phyloP scores from a whole-genome alignment of 2,329 filamentous ascomycete genomes.

The Cryphonectria radicalis region DNA sequence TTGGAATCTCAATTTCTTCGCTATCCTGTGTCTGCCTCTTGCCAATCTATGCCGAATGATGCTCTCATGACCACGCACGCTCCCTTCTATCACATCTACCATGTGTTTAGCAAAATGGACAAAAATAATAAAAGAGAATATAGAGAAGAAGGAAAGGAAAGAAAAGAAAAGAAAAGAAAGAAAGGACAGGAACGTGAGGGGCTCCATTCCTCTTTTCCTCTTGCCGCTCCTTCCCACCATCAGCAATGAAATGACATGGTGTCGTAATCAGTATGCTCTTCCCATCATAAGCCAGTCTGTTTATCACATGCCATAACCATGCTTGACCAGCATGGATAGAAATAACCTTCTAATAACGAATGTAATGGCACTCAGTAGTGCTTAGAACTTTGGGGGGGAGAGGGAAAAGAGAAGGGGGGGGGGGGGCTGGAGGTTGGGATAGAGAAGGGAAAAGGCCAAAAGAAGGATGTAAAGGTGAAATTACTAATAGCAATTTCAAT shows the following conservation, averaged over 20 bases:
- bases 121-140: neutral
- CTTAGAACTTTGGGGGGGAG: neutral
- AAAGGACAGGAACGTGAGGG: neutral
- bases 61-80: slow-evolving; percentile 8
- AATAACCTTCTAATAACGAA: neutral
- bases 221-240: neutral
- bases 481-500: neutral
- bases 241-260: neutral
- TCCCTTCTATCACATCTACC: neutral
- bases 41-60: slow-evolving; percentile 19
- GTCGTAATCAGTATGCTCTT: neutral
- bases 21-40: slow-evolving; percentile 22
- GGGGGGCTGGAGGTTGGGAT: too few relatives aligned
- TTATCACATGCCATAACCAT: neutral
- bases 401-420: too few relatives aligned
- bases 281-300: neutral
- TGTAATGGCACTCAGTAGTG: neutral
- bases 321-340: neutral
- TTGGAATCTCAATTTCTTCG: slow-evolving; percentile 17
- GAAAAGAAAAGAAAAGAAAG: neutral
- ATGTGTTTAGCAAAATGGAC: neutral
- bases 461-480: neutral
- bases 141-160: neutral
- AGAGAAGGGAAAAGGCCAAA: neutral
- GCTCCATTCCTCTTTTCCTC: neutral